These are phyloP conservation scores for Daldinia decipiens DNA, from an alignment of 495 filamentous ascomycete genomes.

Conservation along the genomic window DNA sequence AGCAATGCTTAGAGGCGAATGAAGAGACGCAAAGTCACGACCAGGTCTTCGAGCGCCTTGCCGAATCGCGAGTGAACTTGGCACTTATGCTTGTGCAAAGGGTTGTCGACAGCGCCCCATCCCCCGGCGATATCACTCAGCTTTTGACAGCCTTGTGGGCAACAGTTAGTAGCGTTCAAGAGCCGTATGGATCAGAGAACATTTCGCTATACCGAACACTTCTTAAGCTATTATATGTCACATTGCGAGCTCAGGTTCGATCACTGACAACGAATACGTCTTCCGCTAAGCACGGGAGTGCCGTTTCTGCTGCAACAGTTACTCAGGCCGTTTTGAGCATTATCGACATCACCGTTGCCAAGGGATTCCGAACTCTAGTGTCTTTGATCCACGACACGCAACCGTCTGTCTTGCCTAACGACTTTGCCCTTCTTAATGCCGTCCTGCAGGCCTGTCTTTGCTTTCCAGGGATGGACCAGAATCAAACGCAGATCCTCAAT, in stretches of 20 bases:
- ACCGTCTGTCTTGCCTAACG: constrained; percentile 63
- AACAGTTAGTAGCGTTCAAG: constrained; percentile 69
- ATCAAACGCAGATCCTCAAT: constrained; percentile 71
- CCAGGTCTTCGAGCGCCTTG: constrained; percentile 75
- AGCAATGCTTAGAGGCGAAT: constrained; percentile 78
- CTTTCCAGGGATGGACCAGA: constrained; percentile 71
- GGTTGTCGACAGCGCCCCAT: constrained; percentile 71
- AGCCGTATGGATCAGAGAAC: constrained; percentile 70
- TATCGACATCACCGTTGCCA: constrained; percentile 78
- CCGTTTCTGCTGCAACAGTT: constrained; percentile 50
- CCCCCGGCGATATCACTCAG: constrained; percentile 66
- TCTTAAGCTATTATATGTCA: constrained; percentile 84
- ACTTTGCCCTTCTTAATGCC: constrained; percentile 89
- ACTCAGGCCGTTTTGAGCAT: constrained; percentile 73
- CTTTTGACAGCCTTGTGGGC: constrained; percentile 75
- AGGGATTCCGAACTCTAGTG: constrained; percentile 81
- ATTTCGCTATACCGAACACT: constrained; percentile 82
- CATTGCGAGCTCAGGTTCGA: constrained; percentile 67
- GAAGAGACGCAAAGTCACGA: constrained; percentile 71
- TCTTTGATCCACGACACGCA: constrained; percentile 73
- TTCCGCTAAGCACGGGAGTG: constrained; percentile 50
- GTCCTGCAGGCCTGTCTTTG: constrained; percentile 84
- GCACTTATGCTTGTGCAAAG: constrained; percentile 80
- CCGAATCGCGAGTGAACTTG: constrained; percentile 77
- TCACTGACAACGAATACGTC: constrained; percentile 45